phyloP scores from a whole-genome alignment of 2,329 filamentous ascomycete species.

The Phialemonium atrogriseum region DNA sequence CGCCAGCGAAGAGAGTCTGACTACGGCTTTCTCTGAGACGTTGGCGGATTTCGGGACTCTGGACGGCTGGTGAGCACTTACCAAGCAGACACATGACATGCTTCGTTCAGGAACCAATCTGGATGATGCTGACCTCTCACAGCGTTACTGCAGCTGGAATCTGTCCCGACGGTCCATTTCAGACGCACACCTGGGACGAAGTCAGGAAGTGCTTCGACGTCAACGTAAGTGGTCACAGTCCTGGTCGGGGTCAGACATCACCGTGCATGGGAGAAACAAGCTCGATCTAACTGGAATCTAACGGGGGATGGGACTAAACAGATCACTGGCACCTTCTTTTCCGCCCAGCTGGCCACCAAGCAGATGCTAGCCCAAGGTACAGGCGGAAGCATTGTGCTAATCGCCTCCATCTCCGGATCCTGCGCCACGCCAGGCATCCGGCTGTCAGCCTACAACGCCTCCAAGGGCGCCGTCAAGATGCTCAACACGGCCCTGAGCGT shows the following conservation, averaged over 20 bases:
- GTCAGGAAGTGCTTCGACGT: constrained; percentile 29
- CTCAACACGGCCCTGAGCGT: constrained; percentile 28
- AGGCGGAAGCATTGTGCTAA: constrained; percentile 29
- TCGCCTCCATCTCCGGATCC: too few species aligned
- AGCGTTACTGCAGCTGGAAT: constrained; percentile 29
- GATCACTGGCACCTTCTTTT: constrained; percentile 33
- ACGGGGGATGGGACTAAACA: too few species aligned
- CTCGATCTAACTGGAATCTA: too few species aligned
- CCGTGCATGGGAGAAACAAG: too few species aligned
- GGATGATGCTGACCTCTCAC: too few species aligned
- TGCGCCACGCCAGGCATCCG: too few species aligned
- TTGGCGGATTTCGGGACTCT: constrained; percentile 18
- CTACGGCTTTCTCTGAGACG: constrained; percentile 14
- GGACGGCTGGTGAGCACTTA: too few species aligned
- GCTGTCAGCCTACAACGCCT: constrained; percentile 66
- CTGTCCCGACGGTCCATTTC: constrained; percentile 33
- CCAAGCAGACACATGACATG: too few species aligned
- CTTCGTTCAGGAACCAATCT: too few species aligned
- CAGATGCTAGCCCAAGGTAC: constrained; percentile 30
- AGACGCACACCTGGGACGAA: constrained; percentile 34
- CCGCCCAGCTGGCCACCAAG: constrained; percentile 27
- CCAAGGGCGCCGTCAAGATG: constrained; percentile 56
- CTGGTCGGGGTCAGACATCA: too few species aligned
- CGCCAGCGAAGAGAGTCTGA: constrained; percentile 19
- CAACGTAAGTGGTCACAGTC: constrained; percentile 22